phyloP scores from a whole-genome alignment of 768 basidiomycete genomes.

The Scleroderma citrinum region DNA sequence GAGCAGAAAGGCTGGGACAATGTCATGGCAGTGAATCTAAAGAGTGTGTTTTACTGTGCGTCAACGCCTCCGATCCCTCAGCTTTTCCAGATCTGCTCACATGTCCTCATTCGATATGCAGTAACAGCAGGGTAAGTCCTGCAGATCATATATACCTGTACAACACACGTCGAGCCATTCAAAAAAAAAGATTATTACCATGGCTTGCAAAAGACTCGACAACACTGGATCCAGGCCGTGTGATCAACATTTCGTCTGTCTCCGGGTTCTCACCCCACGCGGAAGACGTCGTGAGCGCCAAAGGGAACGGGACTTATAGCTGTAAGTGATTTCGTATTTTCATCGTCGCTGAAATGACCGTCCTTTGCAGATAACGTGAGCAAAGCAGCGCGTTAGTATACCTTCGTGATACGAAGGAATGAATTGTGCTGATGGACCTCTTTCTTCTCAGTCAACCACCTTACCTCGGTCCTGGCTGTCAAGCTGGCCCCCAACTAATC shows the following conservation, averaged over 20 bases:
- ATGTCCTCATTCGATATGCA: conserved; percentile 13
- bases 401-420: neutral
- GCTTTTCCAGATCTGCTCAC: neutral
- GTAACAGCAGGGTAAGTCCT: conserved; percentile 39
- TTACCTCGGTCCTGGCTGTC: conserved; percentile 65
- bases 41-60: conserved; percentile 77
- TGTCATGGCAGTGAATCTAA: conserved; percentile 78
- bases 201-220: conserved; percentile 64
- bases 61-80: neutral
- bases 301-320: conserved; percentile 67
- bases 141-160: neutral
- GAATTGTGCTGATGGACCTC: neutral
- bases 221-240: conserved; percentile 59
- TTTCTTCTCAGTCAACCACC: conserved; percentile 58
- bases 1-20: conserved; percentile 87
- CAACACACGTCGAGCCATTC: neutral
- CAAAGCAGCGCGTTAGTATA: conserved; percentile 63
- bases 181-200: conserved; percentile 24
- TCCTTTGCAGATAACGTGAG: conserved; percentile 62
- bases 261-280: conserved; percentile 49
- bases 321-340: conserved; percentile 45
- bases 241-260: conserved; percentile 80
- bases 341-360: neutral
- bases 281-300: conserved; percentile 43
- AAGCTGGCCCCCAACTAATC: conserved; percentile 57